phyloP scores from a whole-genome alignment of 208 protist species.

The Leishmania amazonensis region DNA sequence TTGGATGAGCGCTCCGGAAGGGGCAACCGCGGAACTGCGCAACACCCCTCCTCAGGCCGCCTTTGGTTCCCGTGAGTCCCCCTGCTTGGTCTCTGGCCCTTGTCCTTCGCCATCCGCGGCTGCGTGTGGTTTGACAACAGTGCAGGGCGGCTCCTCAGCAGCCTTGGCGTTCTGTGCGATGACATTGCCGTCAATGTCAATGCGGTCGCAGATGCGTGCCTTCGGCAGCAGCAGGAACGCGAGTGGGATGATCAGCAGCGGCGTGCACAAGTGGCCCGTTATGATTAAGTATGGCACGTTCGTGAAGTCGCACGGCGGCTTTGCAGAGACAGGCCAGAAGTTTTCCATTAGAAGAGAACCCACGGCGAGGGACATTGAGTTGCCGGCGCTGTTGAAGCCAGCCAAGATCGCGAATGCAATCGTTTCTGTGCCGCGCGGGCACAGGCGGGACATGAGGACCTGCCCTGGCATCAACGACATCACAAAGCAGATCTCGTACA shows the following conservation, averaged over 20 bases:
- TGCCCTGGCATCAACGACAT: slow-evolving; percentile 59
- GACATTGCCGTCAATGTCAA: slow-evolving; percentile 45
- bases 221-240: slow-evolving; percentile 64
- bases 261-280: slow-evolving; percentile 60
- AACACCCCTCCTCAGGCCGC: neutral
- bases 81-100: neutral
- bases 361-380: slow-evolving; percentile 44
- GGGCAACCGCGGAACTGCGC: neutral
- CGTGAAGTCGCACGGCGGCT: slow-evolving; percentile 63
- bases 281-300: slow-evolving; percentile 66
- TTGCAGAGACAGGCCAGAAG: slow-evolving; percentile 40
- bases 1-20: too few relatives aligned
- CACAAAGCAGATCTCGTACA: slow-evolving; percentile 49
- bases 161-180: slow-evolving; percentile 30
- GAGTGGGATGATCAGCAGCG: slow-evolving; percentile 60
- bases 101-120: neutral
- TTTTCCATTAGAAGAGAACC: slow-evolving; percentile 57
- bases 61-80: neutral
- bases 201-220: slow-evolving; percentile 50
- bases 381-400: slow-evolving; percentile 49
- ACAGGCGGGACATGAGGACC: slow-evolving; percentile 58
- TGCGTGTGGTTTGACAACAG: neutral
- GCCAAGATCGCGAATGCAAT: slow-evolving; percentile 62
- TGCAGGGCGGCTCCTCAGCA: neutral
- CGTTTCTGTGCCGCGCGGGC: slow-evolving; percentile 60